A percentile compares a stretch with the other conserved stretches of the same genome.
phyloP scores from a whole-genome alignment of 2,329 filamentous ascomycete species.

The Tricladium varicosporioides region DNA sequence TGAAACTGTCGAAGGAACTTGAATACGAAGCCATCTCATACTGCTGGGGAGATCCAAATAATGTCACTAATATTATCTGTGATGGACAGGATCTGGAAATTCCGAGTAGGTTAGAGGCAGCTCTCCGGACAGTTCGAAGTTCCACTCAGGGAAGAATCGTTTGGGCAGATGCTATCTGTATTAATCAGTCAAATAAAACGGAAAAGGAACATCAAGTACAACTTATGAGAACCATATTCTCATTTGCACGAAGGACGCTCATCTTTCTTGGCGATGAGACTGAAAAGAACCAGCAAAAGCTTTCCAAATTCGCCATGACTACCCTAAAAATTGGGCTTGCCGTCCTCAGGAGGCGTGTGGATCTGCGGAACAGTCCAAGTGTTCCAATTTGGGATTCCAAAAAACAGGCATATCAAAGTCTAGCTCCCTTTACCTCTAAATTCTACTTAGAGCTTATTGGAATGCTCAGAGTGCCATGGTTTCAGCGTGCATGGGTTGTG shows the following conservation, averaged over 20 bases:
- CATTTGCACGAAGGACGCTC: background rate
- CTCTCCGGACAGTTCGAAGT: background rate
- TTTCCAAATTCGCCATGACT: conserved; percentile 1
- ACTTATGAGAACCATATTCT: conserved; percentile 4
- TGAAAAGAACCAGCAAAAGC: conserved; percentile 1
- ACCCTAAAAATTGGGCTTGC: background rate
- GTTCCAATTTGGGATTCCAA: background rate
- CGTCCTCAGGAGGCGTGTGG: background rate
- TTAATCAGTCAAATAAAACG: background rate
- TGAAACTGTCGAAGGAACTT: background rate
- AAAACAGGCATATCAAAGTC: background rate
- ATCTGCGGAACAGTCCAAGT: background rate
- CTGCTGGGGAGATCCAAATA: conserved; percentile 6
- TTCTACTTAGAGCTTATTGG: conserved; percentile 8
- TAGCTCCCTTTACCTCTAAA: conserved; percentile 1
- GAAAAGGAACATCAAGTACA: background rate
- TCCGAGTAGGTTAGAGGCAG: background rate
- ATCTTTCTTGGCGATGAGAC: conserved; percentile 4
- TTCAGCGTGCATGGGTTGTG: conserved; percentile 6
- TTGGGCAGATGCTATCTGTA: background rate
- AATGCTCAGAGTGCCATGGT: conserved; percentile 8
- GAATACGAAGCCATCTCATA: conserved; percentile 7
- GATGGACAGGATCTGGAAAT: background rate
- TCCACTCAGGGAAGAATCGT: background rate
- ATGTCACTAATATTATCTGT: background rate